A percentile compares a stretch with the other conserved stretches of the same genome.
Conservation (phyloP, 139 green algal species). For the Chlamydomonas urium region DNA sequence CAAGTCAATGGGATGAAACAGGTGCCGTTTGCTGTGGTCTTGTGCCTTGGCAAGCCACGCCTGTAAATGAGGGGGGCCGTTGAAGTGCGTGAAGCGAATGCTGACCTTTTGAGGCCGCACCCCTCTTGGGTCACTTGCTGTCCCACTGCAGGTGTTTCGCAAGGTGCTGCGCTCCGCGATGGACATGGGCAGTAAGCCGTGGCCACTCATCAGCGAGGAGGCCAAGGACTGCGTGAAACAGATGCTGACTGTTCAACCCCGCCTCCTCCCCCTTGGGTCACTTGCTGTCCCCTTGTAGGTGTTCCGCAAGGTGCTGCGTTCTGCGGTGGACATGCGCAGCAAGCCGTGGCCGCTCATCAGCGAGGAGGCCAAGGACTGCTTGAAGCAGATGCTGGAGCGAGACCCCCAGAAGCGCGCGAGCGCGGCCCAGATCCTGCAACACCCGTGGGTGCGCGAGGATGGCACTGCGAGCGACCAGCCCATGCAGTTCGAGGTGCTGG, state of each 20-base stretch:
- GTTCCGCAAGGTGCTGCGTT: slow-evolving; percentile 26
- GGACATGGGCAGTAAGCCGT: slow-evolving; percentile 71
- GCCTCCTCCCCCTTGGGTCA: background rate
- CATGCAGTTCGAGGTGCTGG: slow-evolving; percentile 43
- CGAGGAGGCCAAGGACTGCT: slow-evolving; percentile 72
- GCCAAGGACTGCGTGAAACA: slow-evolving; percentile 76
- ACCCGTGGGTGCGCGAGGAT: slow-evolving; percentile 82
- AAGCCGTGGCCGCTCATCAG: slow-evolving; percentile 71
- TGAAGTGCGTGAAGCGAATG: too few relatives aligned
- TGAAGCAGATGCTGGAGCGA: slow-evolving; percentile 72
- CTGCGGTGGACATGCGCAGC: slow-evolving; percentile 62
- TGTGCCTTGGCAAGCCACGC: too few relatives aligned
- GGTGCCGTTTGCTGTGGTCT: too few relatives aligned
- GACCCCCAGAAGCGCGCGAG: slow-evolving; percentile 71
- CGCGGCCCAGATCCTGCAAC: slow-evolving; percentile 62
- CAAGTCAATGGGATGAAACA: background rate
- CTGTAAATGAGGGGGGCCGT: too few relatives aligned
- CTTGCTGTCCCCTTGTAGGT: background rate
- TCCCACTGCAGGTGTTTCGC: slow-evolving; percentile 19
- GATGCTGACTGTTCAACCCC: slow-evolving; percentile 66
- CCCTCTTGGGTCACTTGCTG: background rate
- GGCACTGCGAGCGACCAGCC: slow-evolving; percentile 71
- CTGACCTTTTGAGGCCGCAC: background rate
- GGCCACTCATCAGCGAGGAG: slow-evolving; percentile 55
- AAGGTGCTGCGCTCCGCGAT: slow-evolving; percentile 34